A percentile compares a stretch with the other conserved stretches of the same genome.
Conservation (phyloP, 2,329 filamentous ascomycete species). For the Gyromitra esculenta region DNA sequence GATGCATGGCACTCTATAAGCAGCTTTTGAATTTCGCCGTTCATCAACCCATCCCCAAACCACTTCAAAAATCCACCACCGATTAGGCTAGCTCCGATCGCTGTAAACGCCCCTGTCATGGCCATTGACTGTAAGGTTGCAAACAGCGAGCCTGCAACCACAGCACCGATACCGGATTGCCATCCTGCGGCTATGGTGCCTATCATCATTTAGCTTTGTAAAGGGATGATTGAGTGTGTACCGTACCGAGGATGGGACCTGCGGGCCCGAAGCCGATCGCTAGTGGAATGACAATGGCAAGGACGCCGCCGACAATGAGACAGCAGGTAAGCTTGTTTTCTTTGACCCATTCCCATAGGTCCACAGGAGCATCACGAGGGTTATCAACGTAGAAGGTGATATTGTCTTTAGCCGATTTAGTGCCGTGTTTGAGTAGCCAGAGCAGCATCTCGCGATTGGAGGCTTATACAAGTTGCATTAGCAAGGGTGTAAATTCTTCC, state of each 20-base stretch:
- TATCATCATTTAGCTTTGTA: too few species aligned
- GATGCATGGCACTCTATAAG: too few species aligned
- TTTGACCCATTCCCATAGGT: neutral
- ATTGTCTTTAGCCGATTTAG: too few species aligned
- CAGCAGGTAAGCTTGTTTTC: conserved; percentile 1
- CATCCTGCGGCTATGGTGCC: conserved; percentile 38
- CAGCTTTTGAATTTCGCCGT: too few species aligned
- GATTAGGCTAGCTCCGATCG: conserved; percentile 58
- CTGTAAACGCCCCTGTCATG: conserved; percentile 39
- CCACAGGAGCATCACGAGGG: neutral
- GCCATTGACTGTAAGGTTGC: conserved; percentile 35
- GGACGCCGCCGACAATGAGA: neutral
- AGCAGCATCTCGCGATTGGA: too few species aligned
- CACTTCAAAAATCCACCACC: neutral
- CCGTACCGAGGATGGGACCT: conserved; percentile 20
- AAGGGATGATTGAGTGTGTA: too few species aligned
- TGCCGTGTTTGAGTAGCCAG: too few species aligned
- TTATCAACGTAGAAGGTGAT: neutral
- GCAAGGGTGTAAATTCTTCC: too few species aligned
- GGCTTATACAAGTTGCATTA: too few species aligned
- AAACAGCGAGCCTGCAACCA: conserved; percentile 36
- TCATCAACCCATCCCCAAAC: neutral
- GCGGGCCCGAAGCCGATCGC: conserved; percentile 2
- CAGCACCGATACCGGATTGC: conserved; percentile 30
- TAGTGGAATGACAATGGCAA: neutral